phyloP scores from a whole-genome alignment of 495 filamentous ascomycete species.

The Neurospora sublineolata region DNA sequence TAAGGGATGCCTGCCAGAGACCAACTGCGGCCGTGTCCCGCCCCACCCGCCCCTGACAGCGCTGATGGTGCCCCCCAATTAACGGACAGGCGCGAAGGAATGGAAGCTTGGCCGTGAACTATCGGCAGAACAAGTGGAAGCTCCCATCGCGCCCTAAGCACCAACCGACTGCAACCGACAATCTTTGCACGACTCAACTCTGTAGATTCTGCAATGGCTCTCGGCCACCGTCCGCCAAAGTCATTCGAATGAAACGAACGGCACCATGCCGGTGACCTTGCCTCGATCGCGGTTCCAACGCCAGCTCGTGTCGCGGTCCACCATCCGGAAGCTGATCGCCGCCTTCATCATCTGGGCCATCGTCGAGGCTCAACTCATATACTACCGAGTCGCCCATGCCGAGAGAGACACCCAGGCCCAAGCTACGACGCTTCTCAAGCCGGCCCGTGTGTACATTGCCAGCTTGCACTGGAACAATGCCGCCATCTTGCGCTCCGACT shows the following conservation, averaged over 20 bases:
- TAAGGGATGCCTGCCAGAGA: neutral
- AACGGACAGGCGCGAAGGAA: neutral
- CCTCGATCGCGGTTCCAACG: slow-evolving; percentile 14
- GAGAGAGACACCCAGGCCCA: slow-evolving; percentile 7
- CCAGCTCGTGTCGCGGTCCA: slow-evolving; percentile 13
- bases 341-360: slow-evolving; percentile 17
- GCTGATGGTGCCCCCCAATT: neutral
- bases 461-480: slow-evolving; percentile 64
- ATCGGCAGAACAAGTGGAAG: neutral
- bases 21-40: neutral
- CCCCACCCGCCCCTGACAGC: neutral
- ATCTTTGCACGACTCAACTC: neutral
- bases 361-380: slow-evolving; percentile 20
- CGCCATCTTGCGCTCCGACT: slow-evolving; percentile 45
- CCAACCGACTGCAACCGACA: neutral
- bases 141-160: neutral
- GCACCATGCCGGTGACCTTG: slow-evolving; percentile 6
- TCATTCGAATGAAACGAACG: slow-evolving; percentile 7
- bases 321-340: slow-evolving; percentile 14
- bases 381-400: slow-evolving; percentile 18
- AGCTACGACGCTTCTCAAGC: slow-evolving; percentile 1
- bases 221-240: neutral
- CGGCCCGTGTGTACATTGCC: slow-evolving; percentile 48
- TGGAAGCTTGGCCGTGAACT: neutral
- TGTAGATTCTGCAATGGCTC: neutral